Evolutionary conservation across 1,139 yeast genomes (phyloP), one percentile per base, ranked within the genome.

Genomic region (Hemisphaericaspora xylanilytica): DNA sequence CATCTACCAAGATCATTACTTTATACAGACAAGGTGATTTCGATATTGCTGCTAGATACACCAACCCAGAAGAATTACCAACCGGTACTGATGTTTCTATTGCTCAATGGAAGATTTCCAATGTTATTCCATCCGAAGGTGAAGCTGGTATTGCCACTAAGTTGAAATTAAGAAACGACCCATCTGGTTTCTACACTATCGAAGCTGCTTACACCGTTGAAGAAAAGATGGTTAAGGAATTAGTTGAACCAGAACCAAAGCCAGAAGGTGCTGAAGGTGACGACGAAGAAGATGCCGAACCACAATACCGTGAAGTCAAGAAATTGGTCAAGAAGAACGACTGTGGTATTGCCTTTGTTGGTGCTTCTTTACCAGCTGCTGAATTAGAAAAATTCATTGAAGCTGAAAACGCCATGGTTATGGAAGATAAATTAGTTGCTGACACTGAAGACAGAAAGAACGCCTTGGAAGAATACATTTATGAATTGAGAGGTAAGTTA

Each of bases 371-470:
- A 55, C 67, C 85, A 46, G 80, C 74, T 41, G 63, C 66, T 35
- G 65, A 63, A 47, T 77, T 88, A 65, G 73, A 81, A 56, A 67
- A 67, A 42, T 76, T 73, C 54, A 74, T 85, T 49, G 97, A 92
- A 75, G 73, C 73, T 66, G 98, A 92, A 75, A 80, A 81, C 59
- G 76, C 85, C 62, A 71, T 92, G 82, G 76, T 80, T 50, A 79
- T 88, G 63, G 90, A 84, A 62, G 99, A 94, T 72, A 92, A 89
- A 75, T 81, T 92, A 56, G 97, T 92, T 52, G 95, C 95, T 53
- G 97, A 92, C 73, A 94, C 98, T 52, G 98, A 92, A 75, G 97
- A 92, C 73, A 88, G 90, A 70, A 92, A 92, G 86, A 92, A 92
- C 66, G 94, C 96, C 52, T 79, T 94, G 49, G 98, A 92, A 76